A percentile compares a stretch with the other conserved stretches of the same genome.
Evolutionary conservation across 192 early-diverging fungal species (phyloP).

Genomic region (Dispira simplex): DNA sequence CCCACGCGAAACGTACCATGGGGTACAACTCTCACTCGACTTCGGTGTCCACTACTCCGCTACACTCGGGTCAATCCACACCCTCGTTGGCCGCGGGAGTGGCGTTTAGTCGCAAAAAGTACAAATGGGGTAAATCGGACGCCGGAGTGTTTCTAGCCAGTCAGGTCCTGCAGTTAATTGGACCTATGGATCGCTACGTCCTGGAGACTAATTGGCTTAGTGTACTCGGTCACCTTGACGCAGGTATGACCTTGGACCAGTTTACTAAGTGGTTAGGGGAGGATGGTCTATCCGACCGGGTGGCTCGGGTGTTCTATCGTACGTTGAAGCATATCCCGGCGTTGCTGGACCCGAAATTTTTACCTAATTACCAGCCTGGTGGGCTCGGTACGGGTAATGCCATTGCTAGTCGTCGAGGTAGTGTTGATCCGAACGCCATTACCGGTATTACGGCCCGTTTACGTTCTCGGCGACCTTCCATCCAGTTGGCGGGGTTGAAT

Average conservation of each 20-base stretch:
- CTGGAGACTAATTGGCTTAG: constrained; percentile 1
- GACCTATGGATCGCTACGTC: constrained; percentile 10
- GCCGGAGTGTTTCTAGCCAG: not conserved
- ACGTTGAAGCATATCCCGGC: constrained; percentile 8
- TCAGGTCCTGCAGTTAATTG: constrained; percentile 2
- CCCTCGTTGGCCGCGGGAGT: no score
- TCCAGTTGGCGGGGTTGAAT: no score
- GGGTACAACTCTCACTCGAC: no score
- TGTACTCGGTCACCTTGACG: not conserved
- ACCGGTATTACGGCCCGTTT: not conserved
- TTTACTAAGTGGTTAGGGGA: not conserved
- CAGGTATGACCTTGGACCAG: not conserved
- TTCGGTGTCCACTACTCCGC: no score
- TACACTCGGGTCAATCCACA: no score
- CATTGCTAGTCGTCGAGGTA: constrained; percentile 1
- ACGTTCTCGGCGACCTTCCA: not conserved
- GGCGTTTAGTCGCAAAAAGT: no score
- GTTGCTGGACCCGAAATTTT: constrained; percentile 1
- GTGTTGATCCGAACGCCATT: not conserved
- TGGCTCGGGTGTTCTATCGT: not conserved
- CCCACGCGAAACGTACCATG: no score
- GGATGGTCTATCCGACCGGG: constrained; percentile 3
- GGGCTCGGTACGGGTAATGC: not conserved
- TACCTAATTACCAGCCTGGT: not conserved
- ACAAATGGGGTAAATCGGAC: no score